Base-by-base conservation (phyloP, 768 basidiomycete species). In the Paxillus involutus region DNA sequence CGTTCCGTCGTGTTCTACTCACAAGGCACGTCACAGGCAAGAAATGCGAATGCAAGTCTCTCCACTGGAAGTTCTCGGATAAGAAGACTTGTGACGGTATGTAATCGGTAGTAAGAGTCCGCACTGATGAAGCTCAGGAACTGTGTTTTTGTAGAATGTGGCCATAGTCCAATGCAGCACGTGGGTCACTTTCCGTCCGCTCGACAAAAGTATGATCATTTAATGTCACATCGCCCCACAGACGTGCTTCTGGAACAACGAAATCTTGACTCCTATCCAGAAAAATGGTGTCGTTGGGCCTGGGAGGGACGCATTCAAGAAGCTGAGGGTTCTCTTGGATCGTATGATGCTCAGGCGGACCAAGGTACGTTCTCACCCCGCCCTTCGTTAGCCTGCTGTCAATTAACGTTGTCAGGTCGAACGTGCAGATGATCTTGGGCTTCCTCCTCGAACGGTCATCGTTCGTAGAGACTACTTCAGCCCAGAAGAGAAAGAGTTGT, bases 211-310 rank as follows among this genome's bases (percentile, higher is more conserved):
- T 9, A 14, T 42, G 12, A 16, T 46, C 10, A 9, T 46, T 53
- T 55, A n/a, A 57, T 63, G 5, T 51, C 41, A 32, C 45, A 37
- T 29, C 21, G 43, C 41, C 14, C 29, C 47, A 0, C 56, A 91
- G 86, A 91, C 91, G 11, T 98, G 96, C 72, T 93, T 93, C 71
- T 98, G 96, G 91, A 96, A 97, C 69, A 91, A 89, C 58, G 91
- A 98, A 71, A 95, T 99, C 57, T 74, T 98, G 53, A 93, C 93
- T 0, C 97, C 97, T 0, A 99, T 99, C 56, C 94, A 98, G 71
- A 93, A 88, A 68, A 77, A 88, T 57, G 96, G 89, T 26, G 89
- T 96, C 81, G 60, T 67, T 6, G 92, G 90, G 1, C 84, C 89
- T 3, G 96, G 96, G 10, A 77, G 78, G 59, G 68, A 69, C 11